These are phyloP conservation scores for Backusella morwellensis DNA, from an alignment of 192 early-diverging fungal species.

Conservation along the genomic window DNA sequence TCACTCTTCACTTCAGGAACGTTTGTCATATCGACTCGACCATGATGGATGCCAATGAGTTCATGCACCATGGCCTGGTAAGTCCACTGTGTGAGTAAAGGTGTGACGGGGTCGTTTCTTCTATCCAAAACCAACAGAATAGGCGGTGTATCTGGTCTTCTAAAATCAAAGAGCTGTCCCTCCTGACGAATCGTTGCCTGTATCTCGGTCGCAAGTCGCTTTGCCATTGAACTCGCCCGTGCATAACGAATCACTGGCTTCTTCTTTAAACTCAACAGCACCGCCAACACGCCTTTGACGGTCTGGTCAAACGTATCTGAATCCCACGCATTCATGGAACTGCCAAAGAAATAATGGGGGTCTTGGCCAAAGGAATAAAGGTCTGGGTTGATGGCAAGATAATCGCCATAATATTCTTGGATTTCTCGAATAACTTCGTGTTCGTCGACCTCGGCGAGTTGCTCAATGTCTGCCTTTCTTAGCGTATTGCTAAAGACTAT, in stretches of 20 bases:
- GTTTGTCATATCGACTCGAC: constrained; percentile 86
- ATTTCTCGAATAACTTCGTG: constrained; percentile 92
- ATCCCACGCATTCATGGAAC: constrained; percentile 76
- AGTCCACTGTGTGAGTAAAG: constrained; percentile 95
- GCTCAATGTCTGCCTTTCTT: constrained; percentile 87
- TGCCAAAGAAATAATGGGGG: constrained; percentile 66
- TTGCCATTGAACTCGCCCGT: constrained; percentile 76
- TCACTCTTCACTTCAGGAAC: constrained; percentile 81
- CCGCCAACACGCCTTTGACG: constrained; percentile 73
- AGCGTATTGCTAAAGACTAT: constrained; percentile 93
- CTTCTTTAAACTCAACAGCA: constrained; percentile 86
- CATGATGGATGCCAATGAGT: constrained; percentile 89
- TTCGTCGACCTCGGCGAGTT: constrained; percentile 93
- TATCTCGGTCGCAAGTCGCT: constrained; percentile 78
- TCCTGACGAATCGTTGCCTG: constrained; percentile 62
- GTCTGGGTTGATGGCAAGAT: constrained; percentile 76
- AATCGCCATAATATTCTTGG: constrained; percentile 97
- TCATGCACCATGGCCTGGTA: constrained; percentile 99
- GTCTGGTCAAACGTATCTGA: constrained; percentile 69
- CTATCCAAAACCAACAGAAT: constrained; percentile 91
- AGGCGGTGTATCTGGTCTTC: constrained; percentile 78
- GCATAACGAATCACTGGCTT: constrained; percentile 92
- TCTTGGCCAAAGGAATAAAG: constrained; percentile 80
- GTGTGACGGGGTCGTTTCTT: constrained; percentile 93
- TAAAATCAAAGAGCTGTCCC: constrained; percentile 75